Conservation (phyloP, 768 basidiomycete species). For the Polyporus arcularius region DNA sequence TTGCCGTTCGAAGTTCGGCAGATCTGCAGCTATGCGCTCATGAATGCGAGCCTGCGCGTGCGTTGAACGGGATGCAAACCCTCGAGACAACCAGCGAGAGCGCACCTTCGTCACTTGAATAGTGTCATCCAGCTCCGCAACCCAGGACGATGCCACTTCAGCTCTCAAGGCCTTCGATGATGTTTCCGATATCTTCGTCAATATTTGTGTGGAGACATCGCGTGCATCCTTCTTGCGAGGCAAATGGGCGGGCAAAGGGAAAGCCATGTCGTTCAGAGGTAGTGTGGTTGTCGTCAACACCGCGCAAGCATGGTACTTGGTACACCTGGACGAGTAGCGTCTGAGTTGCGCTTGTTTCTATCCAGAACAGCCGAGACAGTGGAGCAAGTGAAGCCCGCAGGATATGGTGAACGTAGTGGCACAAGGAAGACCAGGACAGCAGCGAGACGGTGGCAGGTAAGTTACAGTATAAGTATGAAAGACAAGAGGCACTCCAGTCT, state of each 20-base stretch:
- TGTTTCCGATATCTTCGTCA: constrained; percentile 68
- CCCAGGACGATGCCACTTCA: constrained; percentile 65
- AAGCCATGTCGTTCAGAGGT: constrained; percentile 54
- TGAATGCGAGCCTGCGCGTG: constrained; percentile 60
- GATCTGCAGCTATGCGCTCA: constrained; percentile 67
- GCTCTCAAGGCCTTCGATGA: constrained; percentile 60
- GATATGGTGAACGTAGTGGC: no score
- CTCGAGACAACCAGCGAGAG: background rate
- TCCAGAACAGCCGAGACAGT: no score
- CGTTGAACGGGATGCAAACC: constrained; percentile 5
- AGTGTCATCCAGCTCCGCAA: constrained; percentile 69
- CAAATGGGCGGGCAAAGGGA: constrained; percentile 70
- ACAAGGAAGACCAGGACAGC: no score
- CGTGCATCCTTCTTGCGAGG: constrained; percentile 61
- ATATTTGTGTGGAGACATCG: constrained; percentile 71
- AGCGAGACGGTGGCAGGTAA: no score
- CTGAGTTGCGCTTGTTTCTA: background rate
- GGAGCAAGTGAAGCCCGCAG: no score
- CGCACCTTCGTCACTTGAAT: constrained; percentile 72
- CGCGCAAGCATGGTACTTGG: background rate
- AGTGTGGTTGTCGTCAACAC: background rate
- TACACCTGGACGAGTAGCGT: background rate
- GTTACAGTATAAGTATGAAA: no score
- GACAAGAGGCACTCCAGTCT: no score
- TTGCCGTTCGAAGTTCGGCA: constrained; percentile 65